A percentile compares a stretch with the other conserved stretches of the same genome.
Evolutionary conservation across 2,329 filamentous ascomycete species (phyloP).

Genomic region (Xylariaceae sp.): DNA sequence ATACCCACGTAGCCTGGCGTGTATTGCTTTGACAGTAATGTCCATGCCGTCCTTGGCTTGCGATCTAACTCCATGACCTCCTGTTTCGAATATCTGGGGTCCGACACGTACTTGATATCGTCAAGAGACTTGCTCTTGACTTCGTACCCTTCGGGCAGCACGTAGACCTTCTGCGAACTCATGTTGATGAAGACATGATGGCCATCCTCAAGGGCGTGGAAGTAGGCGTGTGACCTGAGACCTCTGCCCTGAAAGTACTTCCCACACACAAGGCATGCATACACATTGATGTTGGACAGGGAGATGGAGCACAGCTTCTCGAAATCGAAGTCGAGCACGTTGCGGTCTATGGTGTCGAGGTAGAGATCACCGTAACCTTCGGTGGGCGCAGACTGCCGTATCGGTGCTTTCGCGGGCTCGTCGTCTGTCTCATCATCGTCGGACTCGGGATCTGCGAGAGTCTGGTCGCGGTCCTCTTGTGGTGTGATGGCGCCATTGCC

Average conservation of each 20-base stretch:
- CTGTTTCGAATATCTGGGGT: constrained; percentile 76
- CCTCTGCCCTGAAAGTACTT: constrained; percentile 95
- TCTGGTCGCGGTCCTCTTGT: constrained; percentile 26
- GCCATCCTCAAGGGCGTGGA: constrained; percentile 89
- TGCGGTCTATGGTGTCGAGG: constrained; percentile 92
- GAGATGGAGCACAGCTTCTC: constrained; percentile 97
- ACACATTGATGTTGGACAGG: constrained; percentile 97
- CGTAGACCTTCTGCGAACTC: constrained; percentile 85
- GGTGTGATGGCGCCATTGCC: constrained; percentile 29
- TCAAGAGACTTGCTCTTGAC: constrained; percentile 91
- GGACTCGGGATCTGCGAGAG: constrained; percentile 32
- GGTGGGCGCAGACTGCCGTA: constrained; percentile 71
- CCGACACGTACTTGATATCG: constrained; percentile 96
- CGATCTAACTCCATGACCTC: constrained; percentile 80
- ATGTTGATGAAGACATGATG: constrained; percentile 99
- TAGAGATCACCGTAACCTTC: constrained; percentile 94
- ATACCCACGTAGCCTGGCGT: constrained; percentile 93
- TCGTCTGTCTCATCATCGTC: constrained; percentile 39
- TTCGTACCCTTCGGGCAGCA: constrained; percentile 94
- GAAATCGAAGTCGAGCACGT: constrained; percentile 95
- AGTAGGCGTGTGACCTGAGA: constrained; percentile 93
- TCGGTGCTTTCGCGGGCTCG: constrained; percentile 40
- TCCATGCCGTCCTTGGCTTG: constrained; percentile 60
- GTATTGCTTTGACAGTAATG: constrained; percentile 79
- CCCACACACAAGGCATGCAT: constrained; percentile 95